These are phyloP conservation scores for Trichosporon faecale DNA, from an alignment of 1,284 basidiomycete genomes.

Conservation along the genomic window DNA sequence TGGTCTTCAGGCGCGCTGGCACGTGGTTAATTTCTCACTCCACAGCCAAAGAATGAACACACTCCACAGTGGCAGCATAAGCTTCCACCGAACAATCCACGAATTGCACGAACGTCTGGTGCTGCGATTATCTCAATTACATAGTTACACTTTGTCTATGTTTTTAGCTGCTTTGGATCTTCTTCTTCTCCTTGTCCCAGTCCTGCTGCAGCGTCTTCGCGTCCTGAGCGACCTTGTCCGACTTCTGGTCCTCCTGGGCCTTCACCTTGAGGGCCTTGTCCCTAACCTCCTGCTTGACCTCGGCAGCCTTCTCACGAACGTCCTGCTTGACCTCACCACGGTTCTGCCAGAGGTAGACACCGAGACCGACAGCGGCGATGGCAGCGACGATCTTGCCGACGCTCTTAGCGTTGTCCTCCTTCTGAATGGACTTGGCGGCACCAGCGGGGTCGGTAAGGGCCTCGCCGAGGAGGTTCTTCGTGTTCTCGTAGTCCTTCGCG, in stretches of 20 bases:
- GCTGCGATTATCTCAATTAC: background rate
- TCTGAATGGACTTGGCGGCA: slow-evolving; percentile 3
- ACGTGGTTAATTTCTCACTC: background rate
- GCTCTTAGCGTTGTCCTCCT: slow-evolving; percentile 9
- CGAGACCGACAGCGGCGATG: background rate
- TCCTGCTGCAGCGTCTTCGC: background rate
- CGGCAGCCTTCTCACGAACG: background rate
- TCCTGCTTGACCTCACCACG: slow-evolving; percentile 8
- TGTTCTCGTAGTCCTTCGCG: slow-evolving; percentile 10
- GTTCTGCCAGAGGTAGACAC: background rate
- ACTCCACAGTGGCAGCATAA: too few relatives aligned
- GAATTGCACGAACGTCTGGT: background rate
- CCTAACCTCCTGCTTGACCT: background rate
- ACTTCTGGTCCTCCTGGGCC: background rate
- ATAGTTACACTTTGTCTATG: slow-evolving; percentile 1
- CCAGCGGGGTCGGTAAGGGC: background rate
- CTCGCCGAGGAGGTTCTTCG: slow-evolving; percentile 5
- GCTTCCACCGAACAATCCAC: background rate
- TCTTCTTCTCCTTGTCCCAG: background rate
- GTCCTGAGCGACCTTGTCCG: background rate
- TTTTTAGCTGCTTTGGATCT: background rate
- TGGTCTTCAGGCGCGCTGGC: background rate
- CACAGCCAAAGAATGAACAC: too few relatives aligned
- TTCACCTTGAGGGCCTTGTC: background rate
- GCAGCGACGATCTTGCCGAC: slow-evolving; percentile 5